A percentile compares a stretch with the other conserved stretches of the same genome.
Evolutionary conservation across 306 rosid genomes (phyloP).

Genomic region (Quercus glauca): DNA sequence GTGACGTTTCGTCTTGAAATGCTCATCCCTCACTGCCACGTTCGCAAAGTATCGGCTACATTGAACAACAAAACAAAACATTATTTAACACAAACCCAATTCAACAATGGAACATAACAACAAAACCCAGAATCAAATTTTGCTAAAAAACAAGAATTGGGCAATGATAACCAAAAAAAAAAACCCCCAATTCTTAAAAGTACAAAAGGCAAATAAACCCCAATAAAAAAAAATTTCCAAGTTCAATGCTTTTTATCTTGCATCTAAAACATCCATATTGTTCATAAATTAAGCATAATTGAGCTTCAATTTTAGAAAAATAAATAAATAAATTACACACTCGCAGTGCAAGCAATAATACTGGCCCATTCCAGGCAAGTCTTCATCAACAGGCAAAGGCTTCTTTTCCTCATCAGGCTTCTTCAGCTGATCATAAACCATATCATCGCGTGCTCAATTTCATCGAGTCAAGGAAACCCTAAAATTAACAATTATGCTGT

Average conservation of each 20-base stretch:
- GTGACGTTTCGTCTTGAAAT: slow-evolving; percentile 89
- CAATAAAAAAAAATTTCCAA: neutral
- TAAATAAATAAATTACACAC: slow-evolving; percentile 32
- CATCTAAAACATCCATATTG: neutral
- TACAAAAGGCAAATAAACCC: neutral
- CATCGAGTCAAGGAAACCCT: slow-evolving; percentile 42
- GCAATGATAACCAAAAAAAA: neutral
- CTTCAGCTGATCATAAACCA: slow-evolving; percentile 66
- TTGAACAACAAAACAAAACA: neutral
- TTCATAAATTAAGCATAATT: neutral
- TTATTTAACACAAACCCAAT: neutral
- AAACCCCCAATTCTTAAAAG: neutral
- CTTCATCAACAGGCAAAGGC: slow-evolving; percentile 73
- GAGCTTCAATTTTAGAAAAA: no score
- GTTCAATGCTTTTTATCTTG: neutral
- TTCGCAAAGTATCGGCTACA: slow-evolving; percentile 88
- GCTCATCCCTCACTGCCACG: slow-evolving; percentile 79
- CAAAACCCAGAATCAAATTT: neutral
- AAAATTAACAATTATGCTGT: neutral
- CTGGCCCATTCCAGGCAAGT: slow-evolving; percentile 96
- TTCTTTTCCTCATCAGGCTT: slow-evolving; percentile 43
- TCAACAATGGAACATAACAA: neutral
- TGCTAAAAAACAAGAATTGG: neutral
- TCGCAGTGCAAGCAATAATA: slow-evolving; percentile 85
- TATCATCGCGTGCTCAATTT: slow-evolving; percentile 59